Evolutionary conservation across 2,329 filamentous ascomycete species (phyloP), one percentile per base, ranked within the genome.

Genomic region (Thielaviopsis musarum): DNA sequence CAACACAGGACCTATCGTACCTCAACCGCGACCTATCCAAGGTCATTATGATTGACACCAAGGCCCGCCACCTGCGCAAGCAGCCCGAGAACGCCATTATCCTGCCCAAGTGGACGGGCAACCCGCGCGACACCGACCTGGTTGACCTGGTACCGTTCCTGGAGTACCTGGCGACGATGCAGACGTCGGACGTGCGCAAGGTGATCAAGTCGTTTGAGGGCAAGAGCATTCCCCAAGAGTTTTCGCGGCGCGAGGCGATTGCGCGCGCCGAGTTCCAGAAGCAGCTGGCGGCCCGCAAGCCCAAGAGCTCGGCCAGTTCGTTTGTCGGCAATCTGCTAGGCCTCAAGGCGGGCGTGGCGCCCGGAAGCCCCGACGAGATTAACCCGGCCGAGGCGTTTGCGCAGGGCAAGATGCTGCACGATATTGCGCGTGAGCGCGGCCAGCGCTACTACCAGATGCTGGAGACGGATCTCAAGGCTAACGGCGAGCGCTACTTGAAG

Each of bases 1-100:
- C 21, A 12, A 53, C 21, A 10, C 66, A 94, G 88, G 93, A 98
- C 69, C 82, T 98, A n/a, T 90, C 90, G 2, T 97, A 95, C 73
- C 82, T 98, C 55, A 98, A 98, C 76, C 88, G 93, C 61, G 90
- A 95, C 68, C 80, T 96, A 38, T 93, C 87, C 65, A 97, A 97
- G 74, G 89, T 95, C 55, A 89, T 98, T 69, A 84, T 98, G 66
- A 80, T 98, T 67, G 93, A 98, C 70, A 95, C 89, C 54, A 84
- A 94, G 64, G 74, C 85, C 48, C 75, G 81, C 49, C 89, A 96
- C 67, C 88, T 91, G 62, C 85, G 87, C 66, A 81, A 86, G 64
- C 93, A 98, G 69, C 93, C 93, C n/a, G 89, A 95, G 67, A 98
- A 98, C 71, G 89, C 93, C 64, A 93, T 98, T 65, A 75, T 97